Evolutionary conservation across 176 grass and related monocot species (phyloP).

Genomic region (Thalia dealbata): DNA sequence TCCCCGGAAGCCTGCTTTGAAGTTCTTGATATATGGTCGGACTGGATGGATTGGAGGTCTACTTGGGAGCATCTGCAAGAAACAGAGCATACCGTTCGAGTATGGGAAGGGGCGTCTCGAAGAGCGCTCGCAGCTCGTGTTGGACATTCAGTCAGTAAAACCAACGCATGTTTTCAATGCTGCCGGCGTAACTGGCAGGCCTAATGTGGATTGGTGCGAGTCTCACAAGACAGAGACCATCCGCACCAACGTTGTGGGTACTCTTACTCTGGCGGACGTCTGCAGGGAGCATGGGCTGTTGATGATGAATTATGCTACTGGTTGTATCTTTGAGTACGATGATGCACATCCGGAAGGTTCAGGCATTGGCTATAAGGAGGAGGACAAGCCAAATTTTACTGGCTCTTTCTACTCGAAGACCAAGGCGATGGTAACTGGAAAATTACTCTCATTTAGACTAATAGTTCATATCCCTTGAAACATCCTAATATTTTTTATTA

Average conservation of each 20-base stretch:
- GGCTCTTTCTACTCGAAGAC: slow-evolving; percentile 20
- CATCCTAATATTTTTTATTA: not conserved
- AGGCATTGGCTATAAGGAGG: slow-evolving; percentile 21
- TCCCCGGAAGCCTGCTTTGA: slow-evolving; percentile 33
- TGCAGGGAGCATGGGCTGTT: slow-evolving; percentile 14
- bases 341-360: slow-evolving; percentile 20
- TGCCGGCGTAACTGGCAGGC: slow-evolving; percentile 15
- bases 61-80: slow-evolving; percentile 47
- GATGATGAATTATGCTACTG: slow-evolving; percentile 21
- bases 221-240: slow-evolving; percentile 14
- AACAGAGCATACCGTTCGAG: slow-evolving; percentile 54
- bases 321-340: slow-evolving; percentile 20
- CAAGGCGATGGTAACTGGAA: slow-evolving; percentile 9
- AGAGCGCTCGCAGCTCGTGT: slow-evolving; percentile 30
- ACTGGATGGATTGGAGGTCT: slow-evolving; percentile 79
- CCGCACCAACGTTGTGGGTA: slow-evolving; percentile 18
- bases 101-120: slow-evolving; percentile 60
- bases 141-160: slow-evolving; percentile 12
- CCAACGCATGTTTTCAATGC: slow-evolving; percentile 19
- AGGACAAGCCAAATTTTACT: slow-evolving; percentile 17
- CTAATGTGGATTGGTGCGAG: slow-evolving; percentile 19
- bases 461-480: not conserved
- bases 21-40: slow-evolving; percentile 65
- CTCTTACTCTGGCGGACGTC: slow-evolving; percentile 15
- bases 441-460: not conserved